Evolutionary conservation across 164 flowering plant species (phyloP).

Genomic region (Platanus orientalis): DNA sequence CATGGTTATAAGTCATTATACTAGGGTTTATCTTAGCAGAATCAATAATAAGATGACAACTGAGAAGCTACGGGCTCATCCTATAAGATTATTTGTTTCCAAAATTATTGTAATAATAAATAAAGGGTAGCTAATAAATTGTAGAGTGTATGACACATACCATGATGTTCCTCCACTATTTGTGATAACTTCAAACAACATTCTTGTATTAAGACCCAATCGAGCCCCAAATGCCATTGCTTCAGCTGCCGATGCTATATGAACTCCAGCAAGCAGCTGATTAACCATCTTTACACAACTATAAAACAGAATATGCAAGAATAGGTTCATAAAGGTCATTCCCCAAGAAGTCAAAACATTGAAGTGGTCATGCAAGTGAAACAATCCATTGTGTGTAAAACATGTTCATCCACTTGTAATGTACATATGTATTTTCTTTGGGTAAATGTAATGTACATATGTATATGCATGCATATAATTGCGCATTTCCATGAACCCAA

Average conservation of each 20-base stretch:
- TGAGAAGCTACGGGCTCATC: too few relatives aligned
- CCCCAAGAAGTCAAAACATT: not conserved
- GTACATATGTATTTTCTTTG: not conserved
- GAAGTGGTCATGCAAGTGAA: not conserved
- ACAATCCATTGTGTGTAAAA: not conserved
- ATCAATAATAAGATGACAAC: too few relatives aligned
- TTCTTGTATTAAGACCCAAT: slow-evolving; percentile 75
- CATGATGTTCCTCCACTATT: slow-evolving; percentile 77
- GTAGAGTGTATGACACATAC: slow-evolving; percentile 36
- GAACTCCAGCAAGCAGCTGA: slow-evolving; percentile 99
- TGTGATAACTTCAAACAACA: slow-evolving; percentile 66
- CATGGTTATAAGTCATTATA: too few relatives aligned
- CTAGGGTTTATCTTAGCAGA: too few relatives aligned
- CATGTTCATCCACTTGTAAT: not conserved
- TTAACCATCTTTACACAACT: slow-evolving; percentile 97
- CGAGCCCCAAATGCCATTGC: slow-evolving; percentile 98
- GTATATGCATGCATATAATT: not conserved
- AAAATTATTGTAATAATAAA: too few relatives aligned
- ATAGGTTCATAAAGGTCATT: not conserved
- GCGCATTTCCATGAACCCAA: not conserved
- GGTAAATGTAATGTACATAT: not conserved
- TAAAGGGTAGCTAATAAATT: not conserved
- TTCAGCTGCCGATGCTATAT: slow-evolving; percentile 96
- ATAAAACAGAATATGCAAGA: slow-evolving; percentile 9
- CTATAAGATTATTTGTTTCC: too few relatives aligned